Evolutionary conservation across 2,329 filamentous ascomycete genomes (phyloP).

Genomic region (Cercospora nicotianae): DNA sequence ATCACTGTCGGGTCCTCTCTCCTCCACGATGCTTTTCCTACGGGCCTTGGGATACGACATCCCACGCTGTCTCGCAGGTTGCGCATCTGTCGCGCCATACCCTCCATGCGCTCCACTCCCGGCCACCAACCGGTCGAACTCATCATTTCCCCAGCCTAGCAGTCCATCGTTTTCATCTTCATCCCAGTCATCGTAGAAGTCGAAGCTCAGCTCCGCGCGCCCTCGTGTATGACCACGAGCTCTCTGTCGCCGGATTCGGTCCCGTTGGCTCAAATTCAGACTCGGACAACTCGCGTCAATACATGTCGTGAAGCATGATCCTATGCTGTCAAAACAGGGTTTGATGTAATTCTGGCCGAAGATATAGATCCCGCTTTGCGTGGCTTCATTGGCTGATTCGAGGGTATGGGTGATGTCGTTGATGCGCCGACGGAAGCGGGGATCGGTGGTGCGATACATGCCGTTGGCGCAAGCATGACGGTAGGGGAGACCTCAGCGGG

Average conservation of each 20-base stretch:
- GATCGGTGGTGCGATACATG: slow-evolving; percentile 69
- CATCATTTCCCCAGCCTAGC: slow-evolving; percentile 74
- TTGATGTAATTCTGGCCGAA: slow-evolving; percentile 82
- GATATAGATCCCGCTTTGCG: slow-evolving; percentile 86
- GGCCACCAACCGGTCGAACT: slow-evolving; percentile 79
- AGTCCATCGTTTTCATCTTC: slow-evolving; percentile 64
- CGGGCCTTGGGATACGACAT: slow-evolving; percentile 72
- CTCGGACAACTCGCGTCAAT: slow-evolving; percentile 57
- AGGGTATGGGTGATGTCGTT: slow-evolving; percentile 90
- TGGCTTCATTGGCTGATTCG: slow-evolving; percentile 84
- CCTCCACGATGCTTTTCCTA: slow-evolving; percentile 58
- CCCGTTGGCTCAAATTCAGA: slow-evolving; percentile 39
- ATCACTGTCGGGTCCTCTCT: slow-evolving; percentile 81
- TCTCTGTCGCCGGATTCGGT: slow-evolving; percentile 62
- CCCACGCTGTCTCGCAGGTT: slow-evolving; percentile 68
- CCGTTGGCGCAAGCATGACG: slow-evolving; percentile 3
- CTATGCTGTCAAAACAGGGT: slow-evolving; percentile 72
- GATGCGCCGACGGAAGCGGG: slow-evolving; percentile 87
- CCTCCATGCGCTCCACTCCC: slow-evolving; percentile 57
- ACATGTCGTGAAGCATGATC: slow-evolving; percentile 64
- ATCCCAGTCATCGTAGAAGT: slow-evolving; percentile 99
- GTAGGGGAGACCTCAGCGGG: neutral
- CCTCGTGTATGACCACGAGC: slow-evolving; percentile 62
- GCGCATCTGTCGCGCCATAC: slow-evolving; percentile 36
- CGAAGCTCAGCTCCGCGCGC: slow-evolving; percentile 80